Evolutionary conservation across 225 moss, liverwort and hornwort genomes (phyloP), one percentile per base, ranked within the genome.

Genomic region (Polytrichum commune): DNA sequence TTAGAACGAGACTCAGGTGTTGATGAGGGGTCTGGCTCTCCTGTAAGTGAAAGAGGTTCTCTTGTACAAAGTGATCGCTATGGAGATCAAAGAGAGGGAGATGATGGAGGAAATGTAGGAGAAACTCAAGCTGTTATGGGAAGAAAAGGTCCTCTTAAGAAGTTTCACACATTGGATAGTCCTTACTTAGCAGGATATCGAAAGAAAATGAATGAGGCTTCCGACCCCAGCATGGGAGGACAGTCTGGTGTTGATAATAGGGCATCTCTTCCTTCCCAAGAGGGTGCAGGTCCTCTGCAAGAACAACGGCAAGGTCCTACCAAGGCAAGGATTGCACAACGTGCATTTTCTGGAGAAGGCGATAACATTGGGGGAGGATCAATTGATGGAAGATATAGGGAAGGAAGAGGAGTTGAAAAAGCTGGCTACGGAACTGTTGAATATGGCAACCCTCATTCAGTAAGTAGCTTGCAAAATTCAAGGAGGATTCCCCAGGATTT

Each of bases 171-270:
- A 38, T 69, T 76, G 20, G 68, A 75, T 38, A 76, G 78, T 73
- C 73, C 78, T 7, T 78, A 61, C 72, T 66, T 58, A 56, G 27
- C 68, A 56, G 35, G 72, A 54, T 63, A 79, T 72, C 74, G 61
- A 35, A 79, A 76, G 74, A 72, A 33, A 76, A 69, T 81, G 61
- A 7, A 29, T 7, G 54, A 78, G 62, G 20, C 72, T 69, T 58
- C 24, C 1, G 20, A 66, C 33, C 18, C 20, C 19, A 19, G 62
- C 33, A 74, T 60, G 35, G 66, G 74, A 71, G 79, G 76, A 63
- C 79, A 79, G 38, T 64, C 35, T 68, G 71, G n/a, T 53, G 53
- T 78, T 81, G 57, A 22, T 66, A 76, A 76, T 68, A 76, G 71
- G 38, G 19, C 22, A 38, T 22, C 76, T 54, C 67, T 60, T 62